Evolutionary conservation across 1,284 basidiomycete species (phyloP).

Genomic region (Hemileia vastatrix): DNA sequence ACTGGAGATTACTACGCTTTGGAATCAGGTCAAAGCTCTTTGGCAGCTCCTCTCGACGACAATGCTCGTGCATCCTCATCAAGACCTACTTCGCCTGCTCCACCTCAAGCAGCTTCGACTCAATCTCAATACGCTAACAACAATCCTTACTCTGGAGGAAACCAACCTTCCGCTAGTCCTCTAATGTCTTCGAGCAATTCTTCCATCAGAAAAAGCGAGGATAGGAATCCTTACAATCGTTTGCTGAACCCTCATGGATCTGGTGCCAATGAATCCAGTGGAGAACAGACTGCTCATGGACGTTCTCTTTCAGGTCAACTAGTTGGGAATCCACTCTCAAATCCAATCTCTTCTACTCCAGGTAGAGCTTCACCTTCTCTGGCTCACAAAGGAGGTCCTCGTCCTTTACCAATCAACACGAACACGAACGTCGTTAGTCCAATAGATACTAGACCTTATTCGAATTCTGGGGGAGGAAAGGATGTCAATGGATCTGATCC

Average conservation of each 20-base stretch:
- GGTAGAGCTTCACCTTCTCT: not conserved
- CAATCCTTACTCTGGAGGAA: not conserved
- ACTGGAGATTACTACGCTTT: constrained; percentile 28
- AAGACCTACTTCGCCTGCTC: constrained; percentile 17
- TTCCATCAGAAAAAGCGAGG: not conserved
- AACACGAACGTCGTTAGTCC: not conserved
- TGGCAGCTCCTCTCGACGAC: constrained; percentile 2
- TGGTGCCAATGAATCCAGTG: not conserved
- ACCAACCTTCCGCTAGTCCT: not conserved
- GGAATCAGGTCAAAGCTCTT: not conserved
- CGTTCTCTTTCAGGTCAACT: too few species aligned
- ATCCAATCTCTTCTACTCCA: not conserved
- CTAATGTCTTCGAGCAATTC: not conserved
- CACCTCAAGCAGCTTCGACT: not conserved
- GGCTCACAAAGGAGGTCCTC: constrained; percentile 24
- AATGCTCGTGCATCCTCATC: constrained; percentile 7
- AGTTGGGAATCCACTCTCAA: not conserved
- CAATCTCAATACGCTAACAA: not conserved
- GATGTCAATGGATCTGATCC: constrained; percentile 2
- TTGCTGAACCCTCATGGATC: not conserved
- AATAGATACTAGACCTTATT: not conserved
- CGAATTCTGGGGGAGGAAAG: too few species aligned
- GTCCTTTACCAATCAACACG: constrained; percentile 23
- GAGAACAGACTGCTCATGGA: not conserved
- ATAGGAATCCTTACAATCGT: not conserved